These are phyloP conservation scores for Eucalyptus albens DNA, from an alignment of 345 rosid species.

Conservation along the genomic window DNA sequence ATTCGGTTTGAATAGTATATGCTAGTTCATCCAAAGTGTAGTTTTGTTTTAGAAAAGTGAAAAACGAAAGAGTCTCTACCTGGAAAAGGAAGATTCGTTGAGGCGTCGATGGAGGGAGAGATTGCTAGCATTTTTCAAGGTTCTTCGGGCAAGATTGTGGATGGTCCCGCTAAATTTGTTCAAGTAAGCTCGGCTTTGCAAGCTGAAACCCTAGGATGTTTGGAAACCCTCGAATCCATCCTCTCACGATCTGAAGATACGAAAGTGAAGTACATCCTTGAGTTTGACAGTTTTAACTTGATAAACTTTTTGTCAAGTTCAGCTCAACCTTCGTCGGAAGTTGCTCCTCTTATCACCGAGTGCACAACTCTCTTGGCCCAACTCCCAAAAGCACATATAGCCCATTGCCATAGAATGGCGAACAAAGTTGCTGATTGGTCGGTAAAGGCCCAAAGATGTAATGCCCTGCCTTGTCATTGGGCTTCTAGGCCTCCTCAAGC, in stretches of 20 bases:
- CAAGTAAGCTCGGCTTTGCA: not conserved
- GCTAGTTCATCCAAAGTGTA: too few species aligned
- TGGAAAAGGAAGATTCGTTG: not conserved
- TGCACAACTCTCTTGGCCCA: not conserved
- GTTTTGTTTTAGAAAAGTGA: too few species aligned
- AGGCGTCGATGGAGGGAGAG: not conserved
- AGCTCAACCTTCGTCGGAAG: not conserved
- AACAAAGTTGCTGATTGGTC: not conserved
- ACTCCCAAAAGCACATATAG: not conserved
- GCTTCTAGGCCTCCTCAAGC: not conserved
- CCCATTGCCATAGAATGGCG: not conserved
- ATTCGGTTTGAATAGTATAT: too few species aligned
- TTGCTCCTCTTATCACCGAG: not conserved
- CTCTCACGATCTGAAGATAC: not conserved
- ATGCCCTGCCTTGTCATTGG: not conserved
- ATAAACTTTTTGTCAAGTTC: not conserved
- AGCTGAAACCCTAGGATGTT: not conserved
- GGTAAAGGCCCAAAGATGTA: not conserved
- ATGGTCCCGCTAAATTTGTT: not conserved
- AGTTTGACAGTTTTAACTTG: not conserved
- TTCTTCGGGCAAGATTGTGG: not conserved
- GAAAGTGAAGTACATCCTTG: not conserved
- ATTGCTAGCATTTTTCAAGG: not conserved
- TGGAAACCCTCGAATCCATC: not conserved
- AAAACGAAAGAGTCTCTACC: too few species aligned